Base-by-base conservation (phyloP, 352 stramenopile species). In the Phytophthora ramorum region DNA sequence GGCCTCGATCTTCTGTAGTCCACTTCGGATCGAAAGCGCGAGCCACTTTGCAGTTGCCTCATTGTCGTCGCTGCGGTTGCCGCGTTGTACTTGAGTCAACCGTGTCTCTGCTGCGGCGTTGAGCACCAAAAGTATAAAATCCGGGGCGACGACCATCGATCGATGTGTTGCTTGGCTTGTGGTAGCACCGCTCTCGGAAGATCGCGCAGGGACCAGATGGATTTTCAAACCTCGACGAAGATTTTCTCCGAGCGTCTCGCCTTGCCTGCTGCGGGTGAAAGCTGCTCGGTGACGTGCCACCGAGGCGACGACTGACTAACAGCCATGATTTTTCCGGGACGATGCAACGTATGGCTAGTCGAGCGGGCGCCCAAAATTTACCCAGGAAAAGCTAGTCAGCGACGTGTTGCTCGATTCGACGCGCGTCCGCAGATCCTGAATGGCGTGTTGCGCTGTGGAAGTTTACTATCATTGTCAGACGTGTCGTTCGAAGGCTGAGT, bases 1-100 rank as follows among this genome's bases (percentile, higher is more conserved):
- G n/a, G 16, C 37, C 17, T 9, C 14, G 37, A 9, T 5, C 19
- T 24, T 9, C 16, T 16, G 41, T 17, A 12, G 41, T 17, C 12
- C 5, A 30, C 24, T 43, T 64, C 35, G 34, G 28, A 19, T 57
- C 46, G 46, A 64, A 47, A 41, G 13, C 48, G 8, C 22, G 19
- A 51, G 43, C 22, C 24, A 26, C 30, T 57, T 46, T 55, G 22
- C 62, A 59, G 48, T 44, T 47, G 28, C 43, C 22, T 50, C 5
- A 1, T 12, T 34, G 28, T 34, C 28, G 56, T 56, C 24, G 19
- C 19, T 32, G 52, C 22, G 40, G 58, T 73, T 19, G 46, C 24
- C 46, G 50, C 43, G 49, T 74, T 64, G 60, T 66, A 66, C 41
- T 57, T 70, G 60, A 74, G 59, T 60, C 66, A 40, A 41, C 22